Percentiles rank a stretch among this genome's conserved stretches.
Conservation (phyloP, 2,329 filamentous ascomycete species). For the Phialocephala subalpina region DNA sequence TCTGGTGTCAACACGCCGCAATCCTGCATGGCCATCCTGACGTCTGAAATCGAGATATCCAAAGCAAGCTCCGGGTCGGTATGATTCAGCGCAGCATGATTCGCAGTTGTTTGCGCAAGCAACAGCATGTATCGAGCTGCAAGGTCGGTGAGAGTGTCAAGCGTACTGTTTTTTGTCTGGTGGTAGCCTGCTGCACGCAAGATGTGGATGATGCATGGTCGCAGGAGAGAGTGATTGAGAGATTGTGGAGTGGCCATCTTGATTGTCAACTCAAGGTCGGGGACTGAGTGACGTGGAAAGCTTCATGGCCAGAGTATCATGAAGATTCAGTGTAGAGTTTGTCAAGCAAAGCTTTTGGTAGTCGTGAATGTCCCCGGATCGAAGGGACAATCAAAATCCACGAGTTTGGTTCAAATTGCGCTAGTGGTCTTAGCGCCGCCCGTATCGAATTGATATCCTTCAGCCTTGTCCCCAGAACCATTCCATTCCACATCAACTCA, state of each 20-base stretch:
- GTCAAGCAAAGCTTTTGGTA: constrained; percentile 3
- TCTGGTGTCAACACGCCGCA: constrained; percentile 78
- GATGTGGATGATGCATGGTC: constrained; percentile 88
- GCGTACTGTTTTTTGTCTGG: constrained; percentile 78
- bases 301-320: constrained; percentile 36
- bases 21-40: constrained; percentile 86
- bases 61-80: constrained; percentile 71
- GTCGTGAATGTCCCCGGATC: constrained; percentile 14
- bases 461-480: constrained; percentile 19
- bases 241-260: constrained; percentile 52
- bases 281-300: constrained; percentile 26
- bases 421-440: constrained; percentile 13
- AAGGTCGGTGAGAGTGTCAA: constrained; percentile 86
- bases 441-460: constrained; percentile 25
- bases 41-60: constrained; percentile 74
- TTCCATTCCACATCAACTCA: constrained; percentile 9
- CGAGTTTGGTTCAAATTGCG: too few species aligned
- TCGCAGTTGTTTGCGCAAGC: constrained; percentile 76
- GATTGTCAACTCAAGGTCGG: constrained; percentile 33
- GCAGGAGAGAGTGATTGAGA: constrained; percentile 80
- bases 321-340: constrained; percentile 10
- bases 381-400: too few species aligned
- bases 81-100: constrained; percentile 67
- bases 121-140: constrained; percentile 81
- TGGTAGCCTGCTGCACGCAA: constrained; percentile 92